Conservation (phyloP, 192 early-diverging fungal genomes). For the Backusella sp. region DNA sequence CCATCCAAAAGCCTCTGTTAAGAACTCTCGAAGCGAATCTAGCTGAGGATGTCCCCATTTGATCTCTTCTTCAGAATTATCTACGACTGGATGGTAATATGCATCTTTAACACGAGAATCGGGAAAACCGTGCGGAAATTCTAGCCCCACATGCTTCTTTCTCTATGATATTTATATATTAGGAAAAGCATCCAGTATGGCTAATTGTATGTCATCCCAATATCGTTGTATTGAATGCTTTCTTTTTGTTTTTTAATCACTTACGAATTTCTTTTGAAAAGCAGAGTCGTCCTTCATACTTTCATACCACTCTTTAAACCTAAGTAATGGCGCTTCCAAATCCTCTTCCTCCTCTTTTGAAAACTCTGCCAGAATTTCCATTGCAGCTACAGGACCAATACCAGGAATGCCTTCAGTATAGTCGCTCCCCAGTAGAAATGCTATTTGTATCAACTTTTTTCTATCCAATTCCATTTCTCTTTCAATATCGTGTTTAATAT, state of each 20-base stretch:
- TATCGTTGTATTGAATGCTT: background rate
- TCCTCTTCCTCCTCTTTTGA: slow-evolving; percentile 33
- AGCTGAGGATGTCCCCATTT: slow-evolving; percentile 73
- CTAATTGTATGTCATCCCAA: no score
- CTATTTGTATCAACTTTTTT: slow-evolving; percentile 76
- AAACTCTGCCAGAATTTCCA: slow-evolving; percentile 88
- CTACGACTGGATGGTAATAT: slow-evolving; percentile 79
- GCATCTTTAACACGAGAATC: slow-evolving; percentile 72
- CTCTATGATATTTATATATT: slow-evolving; percentile 33
- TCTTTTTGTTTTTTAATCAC: slow-evolving; percentile 11
- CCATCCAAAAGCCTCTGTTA: slow-evolving; percentile 64
- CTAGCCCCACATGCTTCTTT: slow-evolving; percentile 60
- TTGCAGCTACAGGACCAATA: slow-evolving; percentile 81
- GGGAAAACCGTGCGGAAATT: slow-evolving; percentile 80
- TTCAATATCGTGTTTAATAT: slow-evolving; percentile 61
- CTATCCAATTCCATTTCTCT: slow-evolving; percentile 66
- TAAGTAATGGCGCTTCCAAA: slow-evolving; percentile 53
- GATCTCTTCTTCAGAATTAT: slow-evolving; percentile 56
- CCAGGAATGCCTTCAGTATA: slow-evolving; percentile 91
- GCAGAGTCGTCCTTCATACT: slow-evolving; percentile 21
- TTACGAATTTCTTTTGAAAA: slow-evolving; percentile 45
- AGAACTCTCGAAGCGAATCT: slow-evolving; percentile 61
- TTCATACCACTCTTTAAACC: slow-evolving; percentile 55
- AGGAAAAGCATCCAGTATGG: background rate
- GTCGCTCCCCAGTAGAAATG: slow-evolving; percentile 94